Percentiles rank a stretch among this genome's conserved stretches.
phyloP scores from a whole-genome alignment of 257 asterid genomes.

The Misopates orontium region DNA sequence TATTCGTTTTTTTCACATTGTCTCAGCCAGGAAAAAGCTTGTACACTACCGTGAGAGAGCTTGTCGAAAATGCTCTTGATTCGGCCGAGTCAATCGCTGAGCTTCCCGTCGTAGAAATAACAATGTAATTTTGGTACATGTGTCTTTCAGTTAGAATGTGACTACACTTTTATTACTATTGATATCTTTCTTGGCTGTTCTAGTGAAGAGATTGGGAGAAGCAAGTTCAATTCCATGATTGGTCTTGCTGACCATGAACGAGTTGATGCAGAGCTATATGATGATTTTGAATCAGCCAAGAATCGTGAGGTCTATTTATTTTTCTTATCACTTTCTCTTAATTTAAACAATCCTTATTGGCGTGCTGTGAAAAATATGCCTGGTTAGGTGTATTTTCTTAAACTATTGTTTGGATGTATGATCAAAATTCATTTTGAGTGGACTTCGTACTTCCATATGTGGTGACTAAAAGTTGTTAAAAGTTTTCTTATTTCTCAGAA shows the following conservation, averaged over 20 bases:
- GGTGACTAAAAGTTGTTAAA: constrained; percentile 18
- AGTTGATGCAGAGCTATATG: constrained; percentile 73
- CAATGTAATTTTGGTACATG: constrained; percentile 51
- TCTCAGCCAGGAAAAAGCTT: constrained; percentile 83
- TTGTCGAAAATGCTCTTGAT: constrained; percentile 94
- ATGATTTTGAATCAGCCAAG: constrained; percentile 83
- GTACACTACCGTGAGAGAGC: constrained; percentile 91
- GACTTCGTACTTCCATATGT: constrained; percentile 9
- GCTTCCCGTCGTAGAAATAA: constrained; percentile 76
- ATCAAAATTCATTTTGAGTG: constrained; percentile 13
- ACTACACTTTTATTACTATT: constrained; percentile 15
- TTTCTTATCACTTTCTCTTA: background rate
- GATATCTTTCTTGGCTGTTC: constrained; percentile 26
- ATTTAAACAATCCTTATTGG: background rate
- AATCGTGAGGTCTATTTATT: constrained; percentile 65
- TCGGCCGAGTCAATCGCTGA: constrained; percentile 87
- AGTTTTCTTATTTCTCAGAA: constrained; percentile 42
- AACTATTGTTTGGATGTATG: constrained; percentile 6
- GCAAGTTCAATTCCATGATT: constrained; percentile 77
- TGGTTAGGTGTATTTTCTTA: constrained; percentile 21
- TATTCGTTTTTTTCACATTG: constrained; percentile 7
- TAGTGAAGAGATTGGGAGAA: constrained; percentile 81
- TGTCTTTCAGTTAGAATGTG: constrained; percentile 13
- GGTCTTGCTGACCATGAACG: constrained; percentile 78
- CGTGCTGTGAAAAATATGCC: background rate